Evolutionary conservation across 148 eudicot genomes (phyloP).

Genomic region (Chenopodium quinoa): DNA sequence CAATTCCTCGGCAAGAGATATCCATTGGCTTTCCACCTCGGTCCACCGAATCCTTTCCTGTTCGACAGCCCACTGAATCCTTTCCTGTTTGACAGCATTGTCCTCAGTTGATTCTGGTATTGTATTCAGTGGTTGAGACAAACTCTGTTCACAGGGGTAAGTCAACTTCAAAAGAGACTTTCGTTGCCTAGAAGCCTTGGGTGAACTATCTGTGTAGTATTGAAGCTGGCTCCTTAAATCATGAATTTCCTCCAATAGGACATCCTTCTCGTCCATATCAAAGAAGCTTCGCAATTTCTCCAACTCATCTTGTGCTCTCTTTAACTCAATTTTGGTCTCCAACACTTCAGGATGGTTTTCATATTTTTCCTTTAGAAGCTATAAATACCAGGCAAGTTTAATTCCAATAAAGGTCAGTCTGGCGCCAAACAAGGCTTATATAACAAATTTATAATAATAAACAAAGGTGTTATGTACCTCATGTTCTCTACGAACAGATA

Average conservation of each 20-base stretch:
- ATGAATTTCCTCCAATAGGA: conserved; percentile 83
- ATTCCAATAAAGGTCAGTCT: neutral
- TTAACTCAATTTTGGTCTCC: conserved; percentile 67
- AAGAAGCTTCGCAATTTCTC: conserved; percentile 71
- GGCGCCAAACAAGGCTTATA: neutral
- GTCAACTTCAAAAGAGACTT: conserved; percentile 58
- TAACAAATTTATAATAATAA: neutral
- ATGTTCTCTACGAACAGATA: conserved; percentile 70
- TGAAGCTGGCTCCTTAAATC: conserved; percentile 83
- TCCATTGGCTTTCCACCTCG: conserved; percentile 88
- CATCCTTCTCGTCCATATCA: conserved; percentile 94
- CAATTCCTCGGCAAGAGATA: conserved; percentile 74
- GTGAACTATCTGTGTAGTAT: conserved; percentile 59
- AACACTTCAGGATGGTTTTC: conserved; percentile 90
- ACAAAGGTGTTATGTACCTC: conserved; percentile 44
- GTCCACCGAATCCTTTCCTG: conserved; percentile 69
- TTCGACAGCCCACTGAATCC: conserved; percentile 58
- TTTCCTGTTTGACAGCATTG: conserved; percentile 53
- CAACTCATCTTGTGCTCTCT: conserved; percentile 73
- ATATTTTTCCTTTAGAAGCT: conserved; percentile 82
- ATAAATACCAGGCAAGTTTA: conserved; percentile 12
- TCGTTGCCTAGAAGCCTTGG: conserved; percentile 36
- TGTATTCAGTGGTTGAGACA: conserved; percentile 39
- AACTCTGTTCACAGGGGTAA: conserved; percentile 44
- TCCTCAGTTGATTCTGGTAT: conserved; percentile 48